Base-by-base conservation (phyloP, 352 stramenopile genomes). In the Phytophthora agathidicida region DNA sequence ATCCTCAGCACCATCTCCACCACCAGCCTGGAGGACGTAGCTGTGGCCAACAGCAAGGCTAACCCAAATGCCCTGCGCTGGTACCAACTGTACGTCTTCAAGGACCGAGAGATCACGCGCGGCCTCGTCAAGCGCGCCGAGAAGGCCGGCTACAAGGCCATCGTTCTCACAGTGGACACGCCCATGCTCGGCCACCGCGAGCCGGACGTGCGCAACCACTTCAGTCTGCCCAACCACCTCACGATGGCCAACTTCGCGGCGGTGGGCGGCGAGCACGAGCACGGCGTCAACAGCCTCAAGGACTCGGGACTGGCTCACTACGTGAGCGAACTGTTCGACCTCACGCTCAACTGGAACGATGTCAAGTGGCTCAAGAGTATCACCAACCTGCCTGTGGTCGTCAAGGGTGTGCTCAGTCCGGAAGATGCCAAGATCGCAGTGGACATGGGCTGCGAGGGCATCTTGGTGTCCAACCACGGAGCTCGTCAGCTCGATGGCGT, bases 1-100 rank as follows among this genome's bases (percentile, higher is more conserved):
- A 96, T 97, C 37, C 76, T 99, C 31, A 98, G 91, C 48, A 97
- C 91, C 16, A 81, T 99, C 44, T 73, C 65, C 28, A 73, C 65
- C 3, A 70, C 65, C 5, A 73, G 59, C 33, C 48, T 73, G 7
- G 65, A 91, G 59, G 73, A 86, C 10, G 78, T 88, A 5, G 78
- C 74, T 1, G 55, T 66, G 30, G 86, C 78, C 5, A 89, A 83
- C 33, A 73, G 63, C n/a, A 54, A 68, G 37, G 86, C 78, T 7
- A 89, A 88, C 45, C 71, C 76, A 5, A 47, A 89, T 41, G 91
- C 92, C 7, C 77, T 97, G 13, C 94, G 96, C 51, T 96, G 97
- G 61, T 98, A 96, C 67, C 96, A 99, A 63, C 80, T 99, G 28
- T 99, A 99, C 69, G 93, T 99, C n/a, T 98, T 97, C 78, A 96